Evolutionary conservation across 2,329 filamentous ascomycete genomes (phyloP), one percentile per base, ranked within the genome.

Genomic region (Alternaria alternata): DNA sequence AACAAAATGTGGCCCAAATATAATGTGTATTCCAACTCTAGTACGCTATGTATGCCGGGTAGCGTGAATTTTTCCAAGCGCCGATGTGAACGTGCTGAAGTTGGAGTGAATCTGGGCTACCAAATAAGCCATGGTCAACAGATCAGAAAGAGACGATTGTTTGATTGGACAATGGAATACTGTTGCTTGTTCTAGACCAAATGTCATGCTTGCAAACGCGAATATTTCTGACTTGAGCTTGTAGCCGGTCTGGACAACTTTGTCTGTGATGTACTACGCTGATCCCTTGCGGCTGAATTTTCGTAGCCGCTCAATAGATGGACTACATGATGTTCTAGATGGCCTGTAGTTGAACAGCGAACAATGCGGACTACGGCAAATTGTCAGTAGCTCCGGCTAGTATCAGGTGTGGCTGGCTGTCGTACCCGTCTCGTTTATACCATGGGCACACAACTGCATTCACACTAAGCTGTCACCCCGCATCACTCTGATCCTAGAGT

Each of bases 1-100:
- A 64, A 65, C 24, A 44, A 16, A 24, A 48, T 64, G 24, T 65
- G 63, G 63, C 44, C 54, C 11, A 51, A 52, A 22, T 24, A 22
- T 4, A 39, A 28, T 14, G 7, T 52, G 2, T 57, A 39, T 30
- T 57, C 54, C 12, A 57, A 57, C 9, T 44, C 54, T 11, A 57
- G 28, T 22, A 57, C 47, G 4, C 24, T 44, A 14, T 57, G 54
- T 8, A 11, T 34, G 39, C 47, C 47, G 5, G 30, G 18, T 18
- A 52, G 22, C 2, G 18, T 57, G 16, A 46, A 30, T 18, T 57
- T 57, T 57, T 4, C 20, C 28, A 6, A 30, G 12, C n/a, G 20
- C 18, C 1, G 30, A 39, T 34, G 34, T 36, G 28, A 44, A 43
- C 12, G 18, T 51, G n/a, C 44, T 51, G n/a, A 57, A 57, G 38